Percentiles rank a stretch among this genome's conserved stretches.
These are phyloP conservation scores for Cutaneotrichosporon sp. DNA, from an alignment of 1,284 basidiomycete species.

Conservation along the genomic window DNA sequence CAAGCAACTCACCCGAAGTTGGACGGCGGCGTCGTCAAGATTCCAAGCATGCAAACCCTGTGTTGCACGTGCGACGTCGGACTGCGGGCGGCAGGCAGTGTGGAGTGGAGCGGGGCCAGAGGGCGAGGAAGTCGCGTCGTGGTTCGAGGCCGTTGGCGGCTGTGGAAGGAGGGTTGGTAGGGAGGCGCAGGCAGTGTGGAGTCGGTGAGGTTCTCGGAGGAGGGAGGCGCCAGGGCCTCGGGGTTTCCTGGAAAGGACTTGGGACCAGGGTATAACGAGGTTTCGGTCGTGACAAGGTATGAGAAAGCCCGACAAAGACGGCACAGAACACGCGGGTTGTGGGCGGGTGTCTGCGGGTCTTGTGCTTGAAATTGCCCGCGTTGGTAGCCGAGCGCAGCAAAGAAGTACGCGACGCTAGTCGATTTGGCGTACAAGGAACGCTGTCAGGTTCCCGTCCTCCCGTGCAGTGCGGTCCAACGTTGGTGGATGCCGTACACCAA, in stretches of 20 bases:
- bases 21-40: background rate
- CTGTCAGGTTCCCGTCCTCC: background rate
- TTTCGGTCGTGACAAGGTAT: background rate
- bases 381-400: background rate
- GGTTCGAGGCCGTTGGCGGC: too few species aligned
- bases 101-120: too few species aligned
- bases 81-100: background rate
- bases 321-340: background rate
- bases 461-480: background rate
- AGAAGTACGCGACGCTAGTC: background rate
- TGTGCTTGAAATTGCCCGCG: background rate
- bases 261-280: background rate
- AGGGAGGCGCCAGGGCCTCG: background rate
- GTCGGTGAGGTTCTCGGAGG: background rate
- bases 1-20: constrained; percentile 2
- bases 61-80: constrained; percentile 1
- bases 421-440: background rate
- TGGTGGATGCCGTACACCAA: background rate
- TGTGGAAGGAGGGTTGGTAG: too few species aligned
- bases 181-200: background rate
- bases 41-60: constrained; percentile 6
- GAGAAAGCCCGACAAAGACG: background rate
- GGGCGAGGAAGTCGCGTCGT: too few species aligned
- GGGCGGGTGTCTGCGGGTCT: background rate
- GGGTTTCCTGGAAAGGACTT: background rate